Base-by-base conservation (phyloP, 106 monocot species). In the Dendrobium officinale region DNA sequence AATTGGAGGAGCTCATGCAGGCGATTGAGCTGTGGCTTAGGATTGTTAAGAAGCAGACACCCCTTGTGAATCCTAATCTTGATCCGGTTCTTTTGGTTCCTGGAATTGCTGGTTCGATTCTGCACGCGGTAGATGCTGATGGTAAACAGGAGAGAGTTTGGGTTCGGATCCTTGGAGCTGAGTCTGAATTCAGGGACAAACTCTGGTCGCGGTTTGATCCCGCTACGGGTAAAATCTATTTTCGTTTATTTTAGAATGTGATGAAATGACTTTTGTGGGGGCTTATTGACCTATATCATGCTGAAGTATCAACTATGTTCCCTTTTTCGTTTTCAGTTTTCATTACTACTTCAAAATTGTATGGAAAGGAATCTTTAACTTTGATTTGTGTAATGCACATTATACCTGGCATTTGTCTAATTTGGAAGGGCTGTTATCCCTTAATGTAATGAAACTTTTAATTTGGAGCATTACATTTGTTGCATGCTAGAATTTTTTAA, bases 1-100 rank as follows among this genome's bases (percentile, higher is more conserved):
- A 85, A 85, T 40, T 84, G 77, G 92, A 89, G 41, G 92, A 92
- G 64, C 72, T 92, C 41, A 86, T 92, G 54, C 58, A 67, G 77
- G 82, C 88, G 61, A 81, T 92, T 72, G 89, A 89, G 79, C 55
- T 87, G 58, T 92, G 87, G 89, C 80, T 92, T 75, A 80, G 77
- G 78, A 20, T 86, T 77, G 49, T 66, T 7, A 88, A 88, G 78
- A 82, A 88, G 80, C 84, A 78, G 82, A 10, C 33, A 42, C 85
- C 87, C 6, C 49, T 68, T 13, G 59, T 86, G 22, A 61, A 88
- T 51, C 87, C 85, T 27, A 55, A 89, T 70, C 87, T 92, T 59
- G 92, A 92, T 55, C 92, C 89, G 16, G 89, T 92, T 6, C 79
- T 92, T 44, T 79, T 92, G 19, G 92, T 92, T 42, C 92, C 92